A percentile compares a stretch with the other conserved stretches of the same genome.
phyloP scores from a whole-genome alignment of 768 basidiomycete genomes.

The Tylopilus subfusipes region DNA sequence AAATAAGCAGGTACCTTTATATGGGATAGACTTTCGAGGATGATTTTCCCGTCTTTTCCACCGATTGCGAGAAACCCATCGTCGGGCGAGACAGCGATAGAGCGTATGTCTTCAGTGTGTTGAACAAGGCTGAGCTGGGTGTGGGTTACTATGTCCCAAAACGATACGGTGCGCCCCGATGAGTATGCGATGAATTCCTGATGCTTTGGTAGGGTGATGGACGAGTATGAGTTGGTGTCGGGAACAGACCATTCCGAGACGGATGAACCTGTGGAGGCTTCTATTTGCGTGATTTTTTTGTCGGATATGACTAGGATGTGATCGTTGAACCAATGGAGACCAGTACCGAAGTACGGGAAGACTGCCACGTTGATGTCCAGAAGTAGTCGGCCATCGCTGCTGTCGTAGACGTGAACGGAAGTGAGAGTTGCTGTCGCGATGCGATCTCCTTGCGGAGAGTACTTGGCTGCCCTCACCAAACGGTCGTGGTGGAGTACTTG shows the following conservation, averaged over 20 bases:
- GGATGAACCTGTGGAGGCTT: not conserved
- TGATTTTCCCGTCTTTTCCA: not conserved
- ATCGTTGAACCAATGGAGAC: too few relatives aligned
- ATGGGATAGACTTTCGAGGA: not conserved
- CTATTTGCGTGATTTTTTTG: not conserved
- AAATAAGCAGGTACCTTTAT: not conserved
- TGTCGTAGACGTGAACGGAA: too few relatives aligned
- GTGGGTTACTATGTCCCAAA: not conserved
- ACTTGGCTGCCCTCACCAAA: too few relatives aligned
- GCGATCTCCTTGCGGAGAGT: too few relatives aligned
- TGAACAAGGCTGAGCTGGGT: not conserved
- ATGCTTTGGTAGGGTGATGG: not conserved
- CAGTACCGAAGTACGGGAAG: too few relatives aligned
- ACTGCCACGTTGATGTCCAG: too few relatives aligned
- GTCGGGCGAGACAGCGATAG: not conserved
- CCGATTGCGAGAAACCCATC: not conserved
- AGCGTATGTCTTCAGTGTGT: not conserved
- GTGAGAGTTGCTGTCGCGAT: too few relatives aligned
- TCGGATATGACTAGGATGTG: not conserved
- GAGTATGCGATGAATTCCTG: not conserved
- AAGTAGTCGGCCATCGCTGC: too few relatives aligned
- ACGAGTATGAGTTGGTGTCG: rapidly evolving
- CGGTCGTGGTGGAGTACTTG: too few relatives aligned
- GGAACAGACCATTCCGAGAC: not conserved
- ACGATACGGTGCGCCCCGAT: not conserved